These are phyloP conservation scores for Elaeis guineensis DNA, from an alignment of 176 grass and related monocot genomes.

Conservation along the genomic window DNA sequence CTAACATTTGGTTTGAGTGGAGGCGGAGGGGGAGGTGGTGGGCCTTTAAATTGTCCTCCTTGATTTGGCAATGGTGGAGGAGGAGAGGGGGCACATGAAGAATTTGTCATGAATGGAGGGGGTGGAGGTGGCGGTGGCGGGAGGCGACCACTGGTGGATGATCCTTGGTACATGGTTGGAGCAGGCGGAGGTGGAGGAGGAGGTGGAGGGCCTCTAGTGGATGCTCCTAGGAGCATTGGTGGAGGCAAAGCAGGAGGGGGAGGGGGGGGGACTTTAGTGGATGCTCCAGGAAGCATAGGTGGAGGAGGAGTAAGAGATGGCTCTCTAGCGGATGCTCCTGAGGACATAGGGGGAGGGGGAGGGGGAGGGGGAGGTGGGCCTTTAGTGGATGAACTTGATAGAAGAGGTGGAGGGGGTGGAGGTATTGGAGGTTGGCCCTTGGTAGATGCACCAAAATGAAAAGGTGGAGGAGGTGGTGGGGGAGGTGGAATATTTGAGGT, in stretches of 20 bases:
- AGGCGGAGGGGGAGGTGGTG: slow-evolving; percentile 5
- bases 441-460: background rate
- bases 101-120: background rate
- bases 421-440: too few species aligned
- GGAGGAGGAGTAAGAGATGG: background rate
- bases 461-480: background rate
- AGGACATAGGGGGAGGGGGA: slow-evolving; percentile 1
- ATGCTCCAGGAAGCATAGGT: too few species aligned
- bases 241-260: slow-evolving; percentile 10
- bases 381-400: too few species aligned
- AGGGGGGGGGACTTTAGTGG: background rate
- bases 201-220: background rate
- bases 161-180: too few species aligned
- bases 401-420: too few species aligned
- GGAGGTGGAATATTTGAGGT: background rate
- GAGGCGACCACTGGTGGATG: too few species aligned
- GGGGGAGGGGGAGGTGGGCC: background rate
- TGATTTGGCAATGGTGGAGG: too few species aligned
- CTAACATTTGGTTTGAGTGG: slow-evolving; percentile 17
- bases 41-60: too few species aligned
- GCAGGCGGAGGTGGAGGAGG: slow-evolving; percentile 19
- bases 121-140: too few species aligned
- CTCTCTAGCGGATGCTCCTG: background rate
- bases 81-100: background rate
- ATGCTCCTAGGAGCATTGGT: slow-evolving; percentile 10